Evolutionary conservation across 2,329 filamentous ascomycete genomes (phyloP).

Genomic region (Elsinoe perseae): DNA sequence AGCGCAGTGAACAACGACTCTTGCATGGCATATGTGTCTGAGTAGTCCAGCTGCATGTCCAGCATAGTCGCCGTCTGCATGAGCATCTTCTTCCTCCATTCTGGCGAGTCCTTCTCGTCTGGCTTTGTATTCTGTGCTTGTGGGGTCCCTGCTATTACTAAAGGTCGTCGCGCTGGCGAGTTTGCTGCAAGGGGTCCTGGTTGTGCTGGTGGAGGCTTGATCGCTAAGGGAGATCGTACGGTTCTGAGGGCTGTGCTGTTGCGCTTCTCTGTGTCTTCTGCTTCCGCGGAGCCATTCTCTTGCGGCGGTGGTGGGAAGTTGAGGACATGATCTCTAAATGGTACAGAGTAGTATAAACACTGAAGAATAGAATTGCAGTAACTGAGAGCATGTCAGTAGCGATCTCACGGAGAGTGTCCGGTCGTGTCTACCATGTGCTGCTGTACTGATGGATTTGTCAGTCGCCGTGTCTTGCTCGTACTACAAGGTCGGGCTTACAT

Average conservation of each 20-base stretch:
- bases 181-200: constrained; percentile 17
- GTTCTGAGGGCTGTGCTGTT: constrained; percentile 47
- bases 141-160: constrained; percentile 19
- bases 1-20: constrained; percentile 91
- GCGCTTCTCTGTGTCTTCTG: constrained; percentile 50
- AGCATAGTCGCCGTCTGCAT: constrained; percentile 80
- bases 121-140: constrained; percentile 45
- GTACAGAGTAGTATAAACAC: constrained; percentile 89
- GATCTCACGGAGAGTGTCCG: background rate
- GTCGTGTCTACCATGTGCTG: constrained; percentile 76
- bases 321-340: constrained; percentile 89
- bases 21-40: constrained; percentile 77
- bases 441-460: constrained; percentile 60
- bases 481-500: constrained; percentile 58
- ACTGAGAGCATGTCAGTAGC: constrained; percentile 41
- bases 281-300: constrained; percentile 1
- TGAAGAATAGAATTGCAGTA: constrained; percentile 99
- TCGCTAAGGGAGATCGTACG: constrained; percentile 50
- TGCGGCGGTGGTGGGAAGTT: constrained; percentile 57
- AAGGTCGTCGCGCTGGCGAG: constrained; percentile 18
- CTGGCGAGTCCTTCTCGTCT: constrained; percentile 88
- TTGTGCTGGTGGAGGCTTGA: constrained; percentile 14
- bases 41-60: constrained; percentile 74
- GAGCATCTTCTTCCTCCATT: constrained; percentile 96
- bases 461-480: constrained; percentile 17